These are phyloP conservation scores for Senecio squalidus DNA, from an alignment of 140 eudicot species.

Conservation along the genomic window DNA sequence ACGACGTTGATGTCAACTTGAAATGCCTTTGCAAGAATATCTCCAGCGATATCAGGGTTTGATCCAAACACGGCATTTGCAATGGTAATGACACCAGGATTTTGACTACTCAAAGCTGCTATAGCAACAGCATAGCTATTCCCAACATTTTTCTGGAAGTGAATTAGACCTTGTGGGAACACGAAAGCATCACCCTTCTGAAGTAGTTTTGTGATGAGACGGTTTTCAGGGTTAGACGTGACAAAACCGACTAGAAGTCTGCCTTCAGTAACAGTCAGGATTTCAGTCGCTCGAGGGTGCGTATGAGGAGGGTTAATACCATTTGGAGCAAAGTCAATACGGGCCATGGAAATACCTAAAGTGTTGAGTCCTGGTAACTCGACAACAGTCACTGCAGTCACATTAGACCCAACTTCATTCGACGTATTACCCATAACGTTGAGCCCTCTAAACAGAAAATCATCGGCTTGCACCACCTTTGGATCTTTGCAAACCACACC, in stretches of 20 bases:
- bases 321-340: conserved; percentile 16
- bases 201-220: conserved; percentile 16
- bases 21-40: conserved; percentile 25
- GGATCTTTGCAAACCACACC: conserved; percentile 27
- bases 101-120: conserved; percentile 27
- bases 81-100: conserved; percentile 22
- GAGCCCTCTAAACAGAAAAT: conserved; percentile 24
- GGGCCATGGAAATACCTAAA: conserved; percentile 22
- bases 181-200: conserved; percentile 22
- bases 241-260: conserved; percentile 20
- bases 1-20: conserved; percentile 15
- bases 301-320: conserved; percentile 27
- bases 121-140: conserved; percentile 15
- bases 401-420: conserved; percentile 16
- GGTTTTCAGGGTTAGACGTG: conserved; percentile 20
- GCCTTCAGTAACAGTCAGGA: conserved; percentile 7
- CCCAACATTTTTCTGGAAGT: conserved; percentile 21
- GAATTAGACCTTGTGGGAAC: conserved; percentile 21
- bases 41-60: conserved; percentile 10
- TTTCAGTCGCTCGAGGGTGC: conserved; percentile 25
- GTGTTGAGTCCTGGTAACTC: conserved; percentile 21
- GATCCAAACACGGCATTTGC: conserved; percentile 27
- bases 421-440: conserved; percentile 22
- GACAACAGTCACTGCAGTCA: conserved; percentile 16
- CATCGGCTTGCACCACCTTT: conserved; percentile 12